Evolutionary conservation across 1,284 basidiomycete genomes (phyloP), one percentile per base, ranked within the genome.

Genomic region (Pascua guehoae): DNA sequence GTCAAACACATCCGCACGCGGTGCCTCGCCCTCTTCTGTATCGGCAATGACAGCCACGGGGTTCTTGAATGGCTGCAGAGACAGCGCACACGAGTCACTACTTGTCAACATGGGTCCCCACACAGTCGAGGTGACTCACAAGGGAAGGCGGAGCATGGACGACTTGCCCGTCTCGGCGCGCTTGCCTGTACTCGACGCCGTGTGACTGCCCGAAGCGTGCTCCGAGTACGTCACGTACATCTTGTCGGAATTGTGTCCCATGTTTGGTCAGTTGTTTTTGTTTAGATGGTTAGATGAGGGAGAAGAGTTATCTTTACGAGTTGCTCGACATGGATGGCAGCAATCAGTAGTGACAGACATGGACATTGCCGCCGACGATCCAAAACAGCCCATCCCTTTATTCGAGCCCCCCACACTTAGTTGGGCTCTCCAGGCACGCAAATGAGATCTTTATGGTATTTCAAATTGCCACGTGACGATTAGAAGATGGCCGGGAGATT

Each of bases 41-140:
- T 75, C 69, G 12, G 70, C 67, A 37, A 75, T 82, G 1, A 90
- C 88, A 66, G 90, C 92, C 8, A 96, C 93, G 0, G 94, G 94
- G 67, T 91, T 87, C 18, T 81, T 81, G 73, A 96, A 97, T 1
- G 88, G 90, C 72, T 95, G 91, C 63, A 95, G 88, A 8, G 91
- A 92, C 39, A 97, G 83, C 0, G 92, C 87, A 66, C 94, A 98
- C 68, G 88, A 95, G 77, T 97, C 91, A 67, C 76, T 75, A 49
- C 4, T 10, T 18, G 40, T 62, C 36, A 62, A 56, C 17, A 39
- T 24, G 2, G 14, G 36, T 15, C 24, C 24, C 42, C n/a, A 3
- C 32, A 15, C n/a, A 4, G 12, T 14, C 14, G 8, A 36, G 14
- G 8, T 12, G 2, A 72, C 76, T 69, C 56, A 76, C 76, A 75